Evolutionary conservation across 352 stramenopile genomes (phyloP), one percentile per base, ranked within the genome.

Genomic region (Elongisporangium anandrum): DNA sequence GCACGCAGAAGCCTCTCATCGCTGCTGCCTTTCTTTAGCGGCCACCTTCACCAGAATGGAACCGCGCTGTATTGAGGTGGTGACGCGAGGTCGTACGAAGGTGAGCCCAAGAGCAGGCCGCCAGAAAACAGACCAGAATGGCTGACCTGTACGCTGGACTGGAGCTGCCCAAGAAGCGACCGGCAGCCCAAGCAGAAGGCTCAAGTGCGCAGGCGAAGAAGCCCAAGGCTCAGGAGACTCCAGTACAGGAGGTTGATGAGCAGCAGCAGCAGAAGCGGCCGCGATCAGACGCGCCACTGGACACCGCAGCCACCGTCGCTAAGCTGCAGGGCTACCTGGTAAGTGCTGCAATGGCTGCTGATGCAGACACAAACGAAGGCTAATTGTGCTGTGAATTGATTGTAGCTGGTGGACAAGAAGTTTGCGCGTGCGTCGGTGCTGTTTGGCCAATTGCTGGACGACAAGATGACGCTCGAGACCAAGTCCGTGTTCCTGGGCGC

Each of bases 311-410:
- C 17, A 82, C 70, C 4, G 56, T 93, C 23, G 65, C 54, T 8
- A 87, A 85, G 59, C 66, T 93, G 29, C 73, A 87, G 60, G 68
- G 72, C 22, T 85, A 91, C 66, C 87, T 93, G 79, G 79, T 87
- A 57, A 6, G 63, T 57, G 7, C 7, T 59, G 29, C 34, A 10
- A 34, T 23, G 22, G 45, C 16, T 13, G 23, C 29, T 41, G 57
- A 2, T 56, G 51, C 39, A 3, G 1, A 0, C n/a, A 21, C 2
- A 2, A 9, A 48, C 59, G 34, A 8, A 54, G 50, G 50, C 7
- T 19, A 57, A 60, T 59, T 6, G 8, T 52, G 21, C 5, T 52
- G 39, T 15, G 34, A 55, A 16, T 0, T 47, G 2, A 16, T 54
- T 61, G 57, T 55, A 88, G 80, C 45, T 89, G 7, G 66, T 88